Percentiles rank a stretch among this genome's conserved stretches.
phyloP scores from a whole-genome alignment of 805 yeast genomes.

The Candida hungchunana region DNA sequence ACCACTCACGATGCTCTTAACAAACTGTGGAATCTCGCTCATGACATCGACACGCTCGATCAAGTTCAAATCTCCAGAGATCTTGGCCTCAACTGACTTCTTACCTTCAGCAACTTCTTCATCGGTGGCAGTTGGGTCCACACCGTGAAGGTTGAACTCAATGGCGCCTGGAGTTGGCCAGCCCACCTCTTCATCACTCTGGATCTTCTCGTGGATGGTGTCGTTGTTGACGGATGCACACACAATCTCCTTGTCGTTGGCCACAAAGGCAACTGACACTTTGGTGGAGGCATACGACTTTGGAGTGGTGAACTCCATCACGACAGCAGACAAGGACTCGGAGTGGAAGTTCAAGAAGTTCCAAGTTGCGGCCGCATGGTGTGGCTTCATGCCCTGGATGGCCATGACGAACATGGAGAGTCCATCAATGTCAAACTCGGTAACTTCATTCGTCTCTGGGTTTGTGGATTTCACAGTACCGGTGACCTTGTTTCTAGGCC shows the following conservation, averaged over 20 bases:
- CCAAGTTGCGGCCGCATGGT: constrained; percentile 98
- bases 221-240: constrained; percentile 64
- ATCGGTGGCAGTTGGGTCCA: constrained; percentile 39
- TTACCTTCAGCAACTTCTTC: constrained; percentile 35
- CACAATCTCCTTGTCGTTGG: constrained; percentile 59
- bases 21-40: constrained; percentile 94
- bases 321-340: constrained; percentile 62
- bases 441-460: constrained; percentile 20
- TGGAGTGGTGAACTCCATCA: constrained; percentile 97
- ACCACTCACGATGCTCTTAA: constrained; percentile 88
- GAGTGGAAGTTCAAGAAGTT: constrained; percentile 90
- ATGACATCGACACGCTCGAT: constrained; percentile 95
- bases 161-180: constrained; percentile 84
- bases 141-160: constrained; percentile 52
- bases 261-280: constrained; percentile 74
- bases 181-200: constrained; percentile 63
- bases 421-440: constrained; percentile 31
- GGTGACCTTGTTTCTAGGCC: constrained; percentile 80
- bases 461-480: constrained; percentile 57
- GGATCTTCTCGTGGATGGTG: constrained; percentile 51
- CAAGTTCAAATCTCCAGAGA: constrained; percentile 59
- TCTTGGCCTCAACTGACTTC: constrained; percentile 41
- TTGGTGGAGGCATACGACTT: constrained; percentile 78
- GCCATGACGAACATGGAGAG: constrained; percentile 90
- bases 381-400: constrained; percentile 98